phyloP scores from a whole-genome alignment of 345 rosid genomes.

The Corymbia maculata region DNA sequence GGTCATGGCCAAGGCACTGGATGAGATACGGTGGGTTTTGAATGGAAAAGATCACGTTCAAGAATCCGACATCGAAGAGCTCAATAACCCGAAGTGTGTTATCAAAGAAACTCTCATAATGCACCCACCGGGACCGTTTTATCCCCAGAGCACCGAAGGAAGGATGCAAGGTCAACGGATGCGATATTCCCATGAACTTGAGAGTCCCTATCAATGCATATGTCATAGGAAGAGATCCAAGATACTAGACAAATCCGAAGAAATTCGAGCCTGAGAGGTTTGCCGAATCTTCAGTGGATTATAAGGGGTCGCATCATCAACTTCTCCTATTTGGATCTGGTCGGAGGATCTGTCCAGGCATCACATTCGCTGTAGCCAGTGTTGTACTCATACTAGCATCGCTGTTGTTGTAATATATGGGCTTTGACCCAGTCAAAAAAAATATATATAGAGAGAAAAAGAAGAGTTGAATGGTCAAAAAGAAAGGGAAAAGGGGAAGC shows the following conservation, averaged over 20 bases:
- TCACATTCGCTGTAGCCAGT: not conserved
- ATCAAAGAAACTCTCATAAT: constrained; percentile 21
- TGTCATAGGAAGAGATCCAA: constrained; percentile 5
- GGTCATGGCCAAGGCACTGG: constrained; percentile 14
- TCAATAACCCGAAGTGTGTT: constrained; percentile 3
- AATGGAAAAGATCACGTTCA: not conserved
- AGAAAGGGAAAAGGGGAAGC: too few relatives aligned
- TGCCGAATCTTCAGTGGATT: not conserved
- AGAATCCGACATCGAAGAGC: constrained; percentile 1
- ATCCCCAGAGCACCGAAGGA: constrained; percentile 9
- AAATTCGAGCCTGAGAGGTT: constrained; percentile 10
- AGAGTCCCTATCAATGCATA: not conserved
- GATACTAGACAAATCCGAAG: constrained; percentile 3
- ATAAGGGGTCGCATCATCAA: not conserved
- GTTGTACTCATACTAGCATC: not conserved
- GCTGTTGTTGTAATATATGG: too few relatives aligned
- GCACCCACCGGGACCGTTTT: constrained; percentile 11
- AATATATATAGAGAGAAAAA: too few relatives aligned
- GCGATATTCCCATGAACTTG: constrained; percentile 4
- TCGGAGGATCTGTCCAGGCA: constrained; percentile 6
- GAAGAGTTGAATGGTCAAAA: too few relatives aligned
- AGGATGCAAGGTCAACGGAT: constrained; percentile 4
- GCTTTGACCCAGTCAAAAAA: too few relatives aligned
- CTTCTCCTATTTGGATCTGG: constrained; percentile 13
- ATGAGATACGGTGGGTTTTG: not conserved